Evolutionary conservation across 2,329 filamentous ascomycete species (phyloP).

Genomic region (Aspergillus fumigatiaffinis): DNA sequence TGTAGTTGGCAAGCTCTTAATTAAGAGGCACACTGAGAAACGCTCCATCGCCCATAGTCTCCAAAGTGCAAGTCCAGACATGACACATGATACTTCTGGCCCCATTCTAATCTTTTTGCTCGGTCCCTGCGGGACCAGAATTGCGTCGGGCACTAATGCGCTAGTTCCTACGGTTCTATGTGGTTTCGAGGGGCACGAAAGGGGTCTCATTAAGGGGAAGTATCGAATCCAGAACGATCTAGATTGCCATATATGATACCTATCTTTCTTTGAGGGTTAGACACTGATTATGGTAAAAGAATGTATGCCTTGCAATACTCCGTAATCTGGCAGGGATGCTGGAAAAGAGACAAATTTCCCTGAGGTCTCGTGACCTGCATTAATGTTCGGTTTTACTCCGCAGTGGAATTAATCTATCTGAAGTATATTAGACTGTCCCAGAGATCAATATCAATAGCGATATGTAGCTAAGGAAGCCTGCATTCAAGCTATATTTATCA

Average conservation of each 20-base stretch:
- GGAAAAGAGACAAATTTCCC: background rate
- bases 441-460: background rate
- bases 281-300: background rate
- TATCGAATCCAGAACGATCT: background rate
- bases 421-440: too few relatives aligned
- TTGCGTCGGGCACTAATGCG: background rate
- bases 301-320: background rate
- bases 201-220: background rate
- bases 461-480: background rate
- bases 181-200: background rate
- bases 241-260: background rate
- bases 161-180: background rate
- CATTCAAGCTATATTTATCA: background rate
- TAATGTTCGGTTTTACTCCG: too few relatives aligned
- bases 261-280: background rate
- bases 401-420: background rate
- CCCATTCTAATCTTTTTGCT: too few relatives aligned
- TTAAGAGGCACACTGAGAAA: too few relatives aligned
- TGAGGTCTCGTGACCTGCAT: background rate
- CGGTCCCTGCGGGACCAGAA: too few relatives aligned
- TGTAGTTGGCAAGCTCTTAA: background rate
- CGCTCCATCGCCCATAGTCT: background rate
- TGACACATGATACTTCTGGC: background rate
- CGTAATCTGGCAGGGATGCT: background rate
- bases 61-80: background rate